Evolutionary conservation across 2,329 filamentous ascomycete species (phyloP).

Genomic region (Fusarium cyanostomum): DNA sequence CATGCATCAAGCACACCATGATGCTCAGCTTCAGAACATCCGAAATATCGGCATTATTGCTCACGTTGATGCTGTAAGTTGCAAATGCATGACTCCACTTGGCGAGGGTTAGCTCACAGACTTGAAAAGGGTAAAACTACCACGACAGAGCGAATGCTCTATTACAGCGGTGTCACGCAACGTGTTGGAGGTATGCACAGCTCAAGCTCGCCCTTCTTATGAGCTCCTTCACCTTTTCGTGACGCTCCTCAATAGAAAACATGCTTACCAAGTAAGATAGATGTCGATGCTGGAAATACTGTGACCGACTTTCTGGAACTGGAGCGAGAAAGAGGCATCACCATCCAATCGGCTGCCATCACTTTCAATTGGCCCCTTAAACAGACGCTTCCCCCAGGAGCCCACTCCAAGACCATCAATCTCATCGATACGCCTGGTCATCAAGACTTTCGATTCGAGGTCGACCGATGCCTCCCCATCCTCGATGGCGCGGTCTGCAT

Average conservation of each 20-base stretch:
- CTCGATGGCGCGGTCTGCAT: slow-evolving; percentile 93
- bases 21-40: slow-evolving; percentile 61
- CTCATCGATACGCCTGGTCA: slow-evolving; percentile 97
- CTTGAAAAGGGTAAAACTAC: slow-evolving; percentile 83
- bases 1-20: slow-evolving; percentile 35
- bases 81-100: fast-evolving
- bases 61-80: slow-evolving; percentile 86
- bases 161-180: slow-evolving; percentile 89
- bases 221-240: neutral
- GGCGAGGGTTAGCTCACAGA: slow-evolving; percentile 2
- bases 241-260: neutral
- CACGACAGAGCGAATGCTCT: slow-evolving; percentile 98
- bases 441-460: slow-evolving; percentile 97
- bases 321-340: slow-evolving; percentile 91
- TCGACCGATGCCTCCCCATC: slow-evolving; percentile 87
- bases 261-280: slow-evolving; percentile 50
- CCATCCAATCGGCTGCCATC: slow-evolving; percentile 96
- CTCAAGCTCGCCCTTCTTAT: neutral
- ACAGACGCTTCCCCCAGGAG: slow-evolving; percentile 52
- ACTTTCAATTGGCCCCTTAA: slow-evolving; percentile 90
- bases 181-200: slow-evolving; percentile 73
- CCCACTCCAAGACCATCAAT: slow-evolving; percentile 76
- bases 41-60: slow-evolving; percentile 98
- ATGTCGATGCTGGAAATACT: slow-evolving; percentile 96
- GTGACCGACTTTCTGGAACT: slow-evolving; percentile 97